Evolutionary conservation across 768 basidiomycete species (phyloP), one percentile per base, ranked within the genome.

Genomic region (Strobilomyces confusus): DNA sequence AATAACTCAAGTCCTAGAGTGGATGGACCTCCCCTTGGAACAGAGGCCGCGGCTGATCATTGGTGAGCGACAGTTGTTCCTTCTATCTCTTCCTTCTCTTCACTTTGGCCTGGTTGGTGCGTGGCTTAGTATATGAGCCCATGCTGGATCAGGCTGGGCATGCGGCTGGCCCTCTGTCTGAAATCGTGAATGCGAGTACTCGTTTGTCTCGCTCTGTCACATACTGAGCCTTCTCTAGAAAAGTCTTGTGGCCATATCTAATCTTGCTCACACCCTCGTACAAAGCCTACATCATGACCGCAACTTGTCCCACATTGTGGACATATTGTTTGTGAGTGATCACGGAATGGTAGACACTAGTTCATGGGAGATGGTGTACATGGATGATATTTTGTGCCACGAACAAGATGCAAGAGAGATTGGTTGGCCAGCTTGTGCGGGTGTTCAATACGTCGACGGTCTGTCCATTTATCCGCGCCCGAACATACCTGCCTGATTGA

Each of bases 341-440:
- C 87, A 91, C 58, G 89, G 89, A 11, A 93, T 92, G 88, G 85
- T 86, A 11, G 88, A 89, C 61, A 94, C 90, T 7, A 83, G 81
- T 59, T 79, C 88, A 57, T 85, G 85, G 3, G 80, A 86, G 47
- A 75, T 80, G 38, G 73, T 95, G 20, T 91, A 85, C 66, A 77
- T 95, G 59, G 90, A 94, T 63, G 88, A 65, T 37, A 51, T 62
- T 40, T 44, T 63, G 15, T 62, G 63, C n/a, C 45, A 30, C 26
- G 44, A 56, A 29, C 40, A 34, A 15, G 52, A 55, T 38, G 40
- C 40, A 13, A 51, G 32, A 23, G 51, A 51, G 25, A 19, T 46
- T 37, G 57, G 55, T 23, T 62, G 55, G 58, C 49, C 58, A 44
- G 43, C 52, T 30, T 58, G 53, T 52, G 56, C 54, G 25, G 48